Percentiles rank a stretch among this genome's conserved stretches.
phyloP scores from a whole-genome alignment of 2,329 filamentous ascomycete species.

The Penicillium sp. region DNA sequence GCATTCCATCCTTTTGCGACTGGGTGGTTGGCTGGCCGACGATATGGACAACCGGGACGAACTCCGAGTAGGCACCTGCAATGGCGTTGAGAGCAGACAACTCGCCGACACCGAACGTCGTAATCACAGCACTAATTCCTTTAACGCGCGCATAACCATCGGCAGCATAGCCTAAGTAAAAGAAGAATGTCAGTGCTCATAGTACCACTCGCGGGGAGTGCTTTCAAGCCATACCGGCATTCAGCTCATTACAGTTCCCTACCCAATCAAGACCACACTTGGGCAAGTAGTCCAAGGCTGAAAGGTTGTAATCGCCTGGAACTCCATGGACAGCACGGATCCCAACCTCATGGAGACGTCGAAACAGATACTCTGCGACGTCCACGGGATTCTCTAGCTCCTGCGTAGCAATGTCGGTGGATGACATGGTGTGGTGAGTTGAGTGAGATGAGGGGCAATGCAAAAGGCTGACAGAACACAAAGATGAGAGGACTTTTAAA shows the following conservation, averaged over 20 bases:
- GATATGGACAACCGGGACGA: slow-evolving; percentile 66
- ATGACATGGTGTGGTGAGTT: slow-evolving; percentile 26
- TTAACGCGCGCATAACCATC: slow-evolving; percentile 76
- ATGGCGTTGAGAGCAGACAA: slow-evolving; percentile 70
- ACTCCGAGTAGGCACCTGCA: slow-evolving; percentile 73
- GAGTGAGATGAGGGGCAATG: background rate
- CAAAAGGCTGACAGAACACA: background rate
- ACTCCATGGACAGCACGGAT: slow-evolving; percentile 53
- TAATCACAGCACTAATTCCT: slow-evolving; percentile 68
- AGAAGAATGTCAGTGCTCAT: background rate
- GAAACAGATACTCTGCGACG: slow-evolving; percentile 52
- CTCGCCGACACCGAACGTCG: slow-evolving; percentile 72
- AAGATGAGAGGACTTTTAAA: background rate
- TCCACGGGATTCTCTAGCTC: slow-evolving; percentile 48
- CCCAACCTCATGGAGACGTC: slow-evolving; percentile 50
- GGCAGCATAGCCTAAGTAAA: slow-evolving; percentile 65
- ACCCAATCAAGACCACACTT: slow-evolving; percentile 58
- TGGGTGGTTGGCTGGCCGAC: slow-evolving; percentile 54
- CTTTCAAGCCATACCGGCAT: slow-evolving; percentile 47
- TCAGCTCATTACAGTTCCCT: slow-evolving; percentile 63
- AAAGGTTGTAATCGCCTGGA: slow-evolving; percentile 68
- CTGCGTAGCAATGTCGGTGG: slow-evolving; percentile 43
- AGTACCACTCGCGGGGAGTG: background rate
- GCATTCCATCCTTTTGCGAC: slow-evolving; percentile 47
- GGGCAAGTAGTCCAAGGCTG: slow-evolving; percentile 58